Conservation (phyloP, 306 rosid species). For the Sindora glabra region DNA sequence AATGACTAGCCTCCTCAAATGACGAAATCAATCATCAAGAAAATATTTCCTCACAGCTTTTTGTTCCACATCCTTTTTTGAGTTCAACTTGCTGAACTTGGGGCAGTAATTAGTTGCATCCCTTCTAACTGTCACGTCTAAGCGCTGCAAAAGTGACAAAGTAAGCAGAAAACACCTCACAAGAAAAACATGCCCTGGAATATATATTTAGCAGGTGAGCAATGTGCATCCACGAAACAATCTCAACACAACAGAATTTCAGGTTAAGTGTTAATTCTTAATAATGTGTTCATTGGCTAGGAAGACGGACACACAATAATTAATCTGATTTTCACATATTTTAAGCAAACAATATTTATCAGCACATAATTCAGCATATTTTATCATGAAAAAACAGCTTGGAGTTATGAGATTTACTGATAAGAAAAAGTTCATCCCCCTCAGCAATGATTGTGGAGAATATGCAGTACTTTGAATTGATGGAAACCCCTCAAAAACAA, state of each 20-base stretch:
- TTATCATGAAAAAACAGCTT: background rate
- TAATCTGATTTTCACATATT: background rate
- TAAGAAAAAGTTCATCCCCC: conserved; percentile 65
- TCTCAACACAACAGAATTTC: too few species aligned
- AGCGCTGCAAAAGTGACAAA: conserved; percentile 39
- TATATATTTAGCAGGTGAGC: too few species aligned
- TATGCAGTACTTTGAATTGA: conserved; percentile 50
- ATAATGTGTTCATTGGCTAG: too few species aligned
- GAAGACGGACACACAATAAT: too few species aligned
- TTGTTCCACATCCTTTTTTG: conserved; percentile 54
- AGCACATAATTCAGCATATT: background rate
- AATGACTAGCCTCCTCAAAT: too few species aligned
- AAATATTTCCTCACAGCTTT: conserved; percentile 53
- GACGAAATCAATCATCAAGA: conserved; percentile 50
- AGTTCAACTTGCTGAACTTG: conserved; percentile 46
- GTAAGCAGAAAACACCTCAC: background rate
- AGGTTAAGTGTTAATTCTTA: too few species aligned
- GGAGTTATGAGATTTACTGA: conserved; percentile 35
- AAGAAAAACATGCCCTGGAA: too few species aligned
- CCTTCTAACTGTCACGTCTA: conserved; percentile 53
- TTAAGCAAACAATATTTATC: too few species aligned
- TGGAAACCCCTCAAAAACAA: conserved; percentile 55
- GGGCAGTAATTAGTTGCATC: conserved; percentile 61
- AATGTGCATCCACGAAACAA: too few species aligned
- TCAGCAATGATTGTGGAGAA: conserved; percentile 54